Percentiles rank a stretch among this genome's conserved stretches.
Evolutionary conservation across 768 basidiomycete species (phyloP).

Genomic region (Rhizopogon vesiculosus): DNA sequence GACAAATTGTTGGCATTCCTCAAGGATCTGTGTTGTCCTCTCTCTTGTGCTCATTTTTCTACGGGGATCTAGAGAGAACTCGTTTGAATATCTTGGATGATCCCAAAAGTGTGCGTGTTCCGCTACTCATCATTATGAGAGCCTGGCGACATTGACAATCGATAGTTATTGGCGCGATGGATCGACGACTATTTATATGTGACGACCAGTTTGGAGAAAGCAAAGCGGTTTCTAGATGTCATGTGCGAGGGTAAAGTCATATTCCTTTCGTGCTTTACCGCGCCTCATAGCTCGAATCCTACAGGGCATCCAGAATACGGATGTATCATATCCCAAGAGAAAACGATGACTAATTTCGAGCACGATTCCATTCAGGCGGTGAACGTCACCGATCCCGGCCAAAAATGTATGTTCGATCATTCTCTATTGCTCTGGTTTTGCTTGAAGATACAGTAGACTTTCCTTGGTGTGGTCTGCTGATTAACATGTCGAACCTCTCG

Average conservation of each 20-base stretch:
- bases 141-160: not conserved
- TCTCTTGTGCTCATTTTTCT: constrained; percentile 91
- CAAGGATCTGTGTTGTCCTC: constrained; percentile 97
- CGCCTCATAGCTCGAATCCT: not conserved
- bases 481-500: constrained; percentile 73
- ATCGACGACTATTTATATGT: constrained; percentile 96
- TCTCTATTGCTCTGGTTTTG: not conserved
- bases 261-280: not conserved
- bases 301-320: constrained; percentile 92
- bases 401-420: constrained; percentile 30
- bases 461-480: constrained; percentile 89
- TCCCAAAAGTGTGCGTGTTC: constrained; percentile 52
- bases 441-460: constrained; percentile 49
- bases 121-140: not conserved
- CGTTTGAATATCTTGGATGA: constrained; percentile 48
- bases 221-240: constrained; percentile 61
- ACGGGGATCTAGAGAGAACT: constrained; percentile 82
- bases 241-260: constrained; percentile 63
- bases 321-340: constrained; percentile 83
- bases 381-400: constrained; percentile 46
- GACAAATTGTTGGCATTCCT: constrained; percentile 92
- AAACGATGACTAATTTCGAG: constrained; percentile 88
- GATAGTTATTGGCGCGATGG: constrained; percentile 72
- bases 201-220: constrained; percentile 59
- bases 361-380: constrained; percentile 41